These are phyloP conservation scores for Diaporthe citrichinensis DNA, from an alignment of 2,329 filamentous ascomycete species.

Conservation along the genomic window DNA sequence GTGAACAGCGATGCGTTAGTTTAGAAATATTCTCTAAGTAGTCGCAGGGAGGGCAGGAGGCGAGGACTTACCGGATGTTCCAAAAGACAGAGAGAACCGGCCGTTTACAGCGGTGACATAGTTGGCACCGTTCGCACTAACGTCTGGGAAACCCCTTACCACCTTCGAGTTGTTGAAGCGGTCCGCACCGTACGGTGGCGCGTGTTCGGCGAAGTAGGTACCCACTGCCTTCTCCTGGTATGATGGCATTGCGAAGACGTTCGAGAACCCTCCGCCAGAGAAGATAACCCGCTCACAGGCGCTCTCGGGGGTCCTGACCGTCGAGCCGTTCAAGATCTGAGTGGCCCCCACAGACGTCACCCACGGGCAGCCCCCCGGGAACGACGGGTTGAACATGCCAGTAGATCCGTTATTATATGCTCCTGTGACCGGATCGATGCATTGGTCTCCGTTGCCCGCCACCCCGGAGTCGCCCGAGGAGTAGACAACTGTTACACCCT, in stretches of 20 bases:
- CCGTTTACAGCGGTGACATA: slow-evolving; percentile 60
- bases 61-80: slow-evolving; percentile 57
- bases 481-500: slow-evolving; percentile 65
- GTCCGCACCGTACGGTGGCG: slow-evolving; percentile 57
- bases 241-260: slow-evolving; percentile 60
- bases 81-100: slow-evolving; percentile 58
- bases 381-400: slow-evolving; percentile 62
- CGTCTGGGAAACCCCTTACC: slow-evolving; percentile 64
- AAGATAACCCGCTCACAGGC: slow-evolving; percentile 63
- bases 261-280: slow-evolving; percentile 64
- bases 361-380: slow-evolving; percentile 63
- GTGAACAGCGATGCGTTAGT: neutral
- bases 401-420: slow-evolving; percentile 49
- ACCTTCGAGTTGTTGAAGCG: slow-evolving; percentile 61
- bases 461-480: slow-evolving; percentile 66
- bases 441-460: slow-evolving; percentile 54
- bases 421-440: slow-evolving; percentile 52
- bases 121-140: slow-evolving; percentile 60
- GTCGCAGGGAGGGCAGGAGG: neutral
- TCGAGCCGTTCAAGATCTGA: slow-evolving; percentile 54
- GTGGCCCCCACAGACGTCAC: slow-evolving; percentile 68
- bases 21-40: too few species aligned
- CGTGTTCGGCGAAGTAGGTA: slow-evolving; percentile 57
- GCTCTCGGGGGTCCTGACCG: slow-evolving; percentile 56
- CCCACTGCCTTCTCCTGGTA: slow-evolving; percentile 61